phyloP scores from a whole-genome alignment of 306 rosid genomes.

The Lotus japonicus region DNA sequence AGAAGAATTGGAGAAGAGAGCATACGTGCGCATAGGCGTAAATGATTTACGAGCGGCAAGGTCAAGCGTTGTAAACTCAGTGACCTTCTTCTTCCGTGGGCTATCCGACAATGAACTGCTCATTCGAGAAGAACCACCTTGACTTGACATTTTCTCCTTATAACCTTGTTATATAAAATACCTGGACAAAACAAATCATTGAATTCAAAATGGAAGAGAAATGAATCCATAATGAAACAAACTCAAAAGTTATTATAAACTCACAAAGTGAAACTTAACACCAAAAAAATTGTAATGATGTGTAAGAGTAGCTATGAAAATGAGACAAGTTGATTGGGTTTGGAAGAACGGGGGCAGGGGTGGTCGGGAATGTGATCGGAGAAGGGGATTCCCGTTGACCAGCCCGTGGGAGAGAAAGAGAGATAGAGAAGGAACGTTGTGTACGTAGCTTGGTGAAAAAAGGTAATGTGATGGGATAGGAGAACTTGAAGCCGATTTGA shows the following conservation, averaged over 20 bases:
- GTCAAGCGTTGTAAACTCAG: slow-evolving; percentile 40
- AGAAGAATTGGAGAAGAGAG: not conserved
- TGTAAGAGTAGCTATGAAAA: not conserved
- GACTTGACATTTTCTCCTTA: slow-evolving; percentile 52
- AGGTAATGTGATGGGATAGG: slow-evolving; percentile 20
- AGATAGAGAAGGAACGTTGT: not conserved
- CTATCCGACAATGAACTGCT: slow-evolving; percentile 33
- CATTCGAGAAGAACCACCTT: slow-evolving; percentile 53
- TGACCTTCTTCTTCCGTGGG: slow-evolving; percentile 44
- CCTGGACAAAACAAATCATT: not conserved
- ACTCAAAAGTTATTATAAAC: not conserved
- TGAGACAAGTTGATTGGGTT: not conserved
- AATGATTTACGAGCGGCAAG: slow-evolving; percentile 38
- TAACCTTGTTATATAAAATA: not conserved
- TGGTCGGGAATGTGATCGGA: slow-evolving; percentile 38
- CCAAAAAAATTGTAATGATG: not conserved
- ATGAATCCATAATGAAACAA: not conserved
- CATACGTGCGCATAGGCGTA: slow-evolving; percentile 48
- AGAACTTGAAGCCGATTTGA: slow-evolving; percentile 22
- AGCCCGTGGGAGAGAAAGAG: slow-evolving; percentile 37
- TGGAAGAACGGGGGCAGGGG: not conserved
- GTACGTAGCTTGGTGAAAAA: slow-evolving; percentile 1
- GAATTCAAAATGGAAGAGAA: not conserved
- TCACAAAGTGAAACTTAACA: too few species aligned
- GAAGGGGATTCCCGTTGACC: slow-evolving; percentile 43